A percentile compares a stretch with the other conserved stretches of the same genome.
Evolutionary conservation across 1,284 basidiomycete species (phyloP).

Genomic region (Naganishia albida): DNA sequence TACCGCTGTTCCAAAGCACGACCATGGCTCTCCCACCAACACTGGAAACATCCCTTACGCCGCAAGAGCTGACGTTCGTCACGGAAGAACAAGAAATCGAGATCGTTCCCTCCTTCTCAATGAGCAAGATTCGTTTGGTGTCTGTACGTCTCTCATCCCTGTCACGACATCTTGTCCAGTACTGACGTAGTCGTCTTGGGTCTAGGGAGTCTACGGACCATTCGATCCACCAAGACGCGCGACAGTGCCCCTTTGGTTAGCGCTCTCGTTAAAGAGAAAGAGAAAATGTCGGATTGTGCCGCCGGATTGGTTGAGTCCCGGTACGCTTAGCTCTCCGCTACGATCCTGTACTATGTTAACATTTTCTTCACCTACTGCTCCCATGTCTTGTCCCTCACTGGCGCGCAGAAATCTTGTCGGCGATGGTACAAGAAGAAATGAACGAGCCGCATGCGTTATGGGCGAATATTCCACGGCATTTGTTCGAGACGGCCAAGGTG

Average conservation of each 20-base stretch:
- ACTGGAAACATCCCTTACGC: constrained; percentile 50
- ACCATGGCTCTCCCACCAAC: constrained; percentile 56
- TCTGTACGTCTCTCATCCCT: constrained; percentile 60
- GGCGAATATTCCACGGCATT: constrained; percentile 72
- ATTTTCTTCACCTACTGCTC: no score
- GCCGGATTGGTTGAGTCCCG: constrained; percentile 83
- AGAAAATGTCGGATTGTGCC: constrained; percentile 89
- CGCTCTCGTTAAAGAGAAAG: constrained; percentile 86
- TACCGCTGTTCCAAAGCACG: constrained; percentile 26
- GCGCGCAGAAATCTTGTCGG: constrained; percentile 71
- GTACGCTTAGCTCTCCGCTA: constrained; percentile 57
- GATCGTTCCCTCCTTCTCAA: constrained; percentile 78
- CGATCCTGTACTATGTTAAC: no score
- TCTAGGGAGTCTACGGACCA: constrained; percentile 86
- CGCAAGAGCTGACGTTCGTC: constrained; percentile 78
- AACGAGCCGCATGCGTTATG: constrained; percentile 68
- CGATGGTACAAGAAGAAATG: constrained; percentile 68
- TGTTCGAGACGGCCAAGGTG: constrained; percentile 83
- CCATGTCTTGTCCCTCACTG: no score
- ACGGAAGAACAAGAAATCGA: constrained; percentile 78
- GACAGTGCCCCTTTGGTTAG: constrained; percentile 90
- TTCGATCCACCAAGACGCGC: constrained; percentile 81
- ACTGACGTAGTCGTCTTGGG: not conserved
- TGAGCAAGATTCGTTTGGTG: constrained; percentile 84
- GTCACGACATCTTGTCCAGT: not conserved